Percentiles rank a stretch among this genome's conserved stretches.
These are phyloP conservation scores for Venturiaceae sp. DNA, from an alignment of 2,329 filamentous ascomycete species.

Conservation along the genomic window DNA sequence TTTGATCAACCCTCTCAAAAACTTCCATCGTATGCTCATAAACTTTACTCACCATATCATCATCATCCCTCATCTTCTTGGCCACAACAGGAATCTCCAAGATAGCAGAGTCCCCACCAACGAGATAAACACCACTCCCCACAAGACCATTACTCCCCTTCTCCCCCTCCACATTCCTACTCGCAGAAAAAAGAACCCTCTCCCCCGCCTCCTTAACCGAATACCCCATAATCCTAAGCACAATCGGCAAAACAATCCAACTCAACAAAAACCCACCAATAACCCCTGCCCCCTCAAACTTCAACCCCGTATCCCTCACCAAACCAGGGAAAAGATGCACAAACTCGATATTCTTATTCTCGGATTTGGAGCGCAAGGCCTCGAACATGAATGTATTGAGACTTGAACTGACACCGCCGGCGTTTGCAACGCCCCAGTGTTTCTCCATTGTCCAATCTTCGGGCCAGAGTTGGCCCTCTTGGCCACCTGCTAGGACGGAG, in stretches of 20 bases:
- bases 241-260: constrained; percentile 6
- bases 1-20: constrained; percentile 3
- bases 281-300: constrained; percentile 2
- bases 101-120: constrained; percentile 26
- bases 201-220: constrained; percentile 9
- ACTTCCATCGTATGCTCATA: background rate
- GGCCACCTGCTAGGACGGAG: constrained; percentile 43
- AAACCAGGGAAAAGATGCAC: constrained; percentile 11
- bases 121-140: constrained; percentile 24
- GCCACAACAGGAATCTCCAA: constrained; percentile 23
- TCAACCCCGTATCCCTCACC: constrained; percentile 9
- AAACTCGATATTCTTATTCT: constrained; percentile 9
- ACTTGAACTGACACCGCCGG: constrained; percentile 6
- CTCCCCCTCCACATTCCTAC: constrained; percentile 15
- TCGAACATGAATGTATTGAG: constrained; percentile 12
- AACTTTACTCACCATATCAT: background rate
- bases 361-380: constrained; percentile 8
- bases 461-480: constrained; percentile 39
- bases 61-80: constrained; percentile 14
- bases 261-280: constrained; percentile 1
- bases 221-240: constrained; percentile 5
- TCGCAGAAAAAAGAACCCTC: constrained; percentile 17
- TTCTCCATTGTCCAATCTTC: constrained; percentile 35
- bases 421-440: constrained; percentile 24
- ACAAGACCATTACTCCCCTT: constrained; percentile 4